Percentiles rank a stretch among this genome's conserved stretches.
Evolutionary conservation across 176 grass and related monocot genomes (phyloP).

Genomic region (Dendrocalamus sinicus): DNA sequence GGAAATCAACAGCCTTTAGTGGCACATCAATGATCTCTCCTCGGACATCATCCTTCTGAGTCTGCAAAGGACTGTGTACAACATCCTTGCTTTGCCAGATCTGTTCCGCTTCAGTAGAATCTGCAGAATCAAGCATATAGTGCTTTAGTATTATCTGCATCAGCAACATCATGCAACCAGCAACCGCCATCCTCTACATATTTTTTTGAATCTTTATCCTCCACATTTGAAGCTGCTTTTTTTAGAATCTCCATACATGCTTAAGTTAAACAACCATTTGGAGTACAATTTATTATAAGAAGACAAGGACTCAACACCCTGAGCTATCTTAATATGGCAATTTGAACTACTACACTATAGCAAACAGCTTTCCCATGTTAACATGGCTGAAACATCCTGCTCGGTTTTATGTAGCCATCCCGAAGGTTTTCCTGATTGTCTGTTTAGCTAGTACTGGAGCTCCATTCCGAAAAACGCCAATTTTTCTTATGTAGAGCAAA

Average conservation of each 20-base stretch:
- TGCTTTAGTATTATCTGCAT: slow-evolving; percentile 37
- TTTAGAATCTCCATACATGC: neutral
- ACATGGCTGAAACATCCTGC: slow-evolving; percentile 25
- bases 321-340: slow-evolving; percentile 20
- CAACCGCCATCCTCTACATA: slow-evolving; percentile 33
- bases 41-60: slow-evolving; percentile 23
- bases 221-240: slow-evolving; percentile 29
- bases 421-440: slow-evolving; percentile 34
- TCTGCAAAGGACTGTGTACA: slow-evolving; percentile 37
- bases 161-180: slow-evolving; percentile 56
- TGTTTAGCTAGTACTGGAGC: slow-evolving; percentile 20
- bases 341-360: slow-evolving; percentile 26
- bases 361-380: slow-evolving; percentile 37
- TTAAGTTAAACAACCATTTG: slow-evolving; percentile 24
- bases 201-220: slow-evolving; percentile 35
- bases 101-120: slow-evolving; percentile 40
- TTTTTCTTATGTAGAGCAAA: slow-evolving; percentile 27
- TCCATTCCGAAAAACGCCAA: neutral
- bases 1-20: slow-evolving; percentile 27
- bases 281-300: slow-evolving; percentile 1
- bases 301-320: neutral
- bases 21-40: slow-evolving; percentile 10
- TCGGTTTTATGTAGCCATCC: slow-evolving; percentile 20
- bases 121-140: slow-evolving; percentile 52
- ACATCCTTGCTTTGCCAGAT: slow-evolving; percentile 37